Base-by-base conservation (phyloP, 129 eudicot species). In the Flaveria bidentis region DNA sequence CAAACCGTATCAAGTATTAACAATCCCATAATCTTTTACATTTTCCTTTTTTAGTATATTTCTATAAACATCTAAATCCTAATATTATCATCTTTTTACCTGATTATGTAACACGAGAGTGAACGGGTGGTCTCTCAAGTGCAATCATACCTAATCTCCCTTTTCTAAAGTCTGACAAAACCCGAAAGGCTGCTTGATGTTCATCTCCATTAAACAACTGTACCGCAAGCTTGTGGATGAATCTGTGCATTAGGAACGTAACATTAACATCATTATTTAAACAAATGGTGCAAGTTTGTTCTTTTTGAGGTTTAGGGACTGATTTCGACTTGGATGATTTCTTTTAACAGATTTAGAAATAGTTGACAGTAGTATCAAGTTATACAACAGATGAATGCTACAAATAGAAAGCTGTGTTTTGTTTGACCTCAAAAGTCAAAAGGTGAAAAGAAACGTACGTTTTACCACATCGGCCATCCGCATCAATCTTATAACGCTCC, bases 181-280 rank as follows among this genome's bases (percentile, higher is more conserved):
- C 82, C 44, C 99, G 89, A 67, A 91, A 94, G 57, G 94, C 93
- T 50, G 97, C 97, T 87, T 94, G 99, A 75, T 94, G 85, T 17
- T 73, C 80, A 83, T 94, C 96, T 55, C 94, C 99, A 64, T 88
- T 86, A 83, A 94, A 94, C 83, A 94, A 81, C 68, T 84, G 90
- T 63, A 77, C 61, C 8, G 99, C 99, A 18, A 94, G 87, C 81
- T 94, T 86, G 78, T 83, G 87, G 23, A 94, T 89, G 68, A 83
- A 94, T 33, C 99, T 94, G 75, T 56, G 84, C 83, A 83, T 68
- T 73, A 41, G 46, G 3, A 69, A 16, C 6, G 36, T 3, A 30
- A 12, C 30, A 33, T 44, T 56, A 23, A 73, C 15, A 46, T 51
- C 42, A 50, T 68, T 9, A 55, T 46, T 69, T 60, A 17, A 78